Conservation (phyloP, 805 yeast genomes). For the Danielozyma ontarioensis region DNA sequence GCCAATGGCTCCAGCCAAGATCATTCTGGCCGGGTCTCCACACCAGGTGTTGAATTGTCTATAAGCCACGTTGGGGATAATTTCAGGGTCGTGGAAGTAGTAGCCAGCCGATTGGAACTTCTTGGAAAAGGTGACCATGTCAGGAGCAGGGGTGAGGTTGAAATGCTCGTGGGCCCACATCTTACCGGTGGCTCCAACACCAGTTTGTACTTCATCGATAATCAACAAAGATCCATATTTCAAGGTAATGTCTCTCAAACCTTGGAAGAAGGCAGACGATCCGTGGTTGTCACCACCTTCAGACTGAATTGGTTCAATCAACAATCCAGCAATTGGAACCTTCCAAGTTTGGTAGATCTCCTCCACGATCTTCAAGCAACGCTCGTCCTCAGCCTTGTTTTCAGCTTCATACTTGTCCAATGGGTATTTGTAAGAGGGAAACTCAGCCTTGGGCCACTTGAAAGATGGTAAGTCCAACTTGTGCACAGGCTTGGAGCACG, state of each 20-base stretch:
- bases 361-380: conserved; percentile 77
- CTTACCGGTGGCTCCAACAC: conserved; percentile 81
- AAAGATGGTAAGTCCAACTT: conserved; percentile 90
- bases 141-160: conserved; percentile 70
- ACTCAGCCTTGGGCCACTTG: conserved; percentile 95
- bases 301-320: conserved; percentile 88
- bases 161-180: conserved; percentile 90
- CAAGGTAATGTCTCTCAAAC: conserved; percentile 69
- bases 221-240: conserved; percentile 68
- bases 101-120: conserved; percentile 88
- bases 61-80: conserved; percentile 73
- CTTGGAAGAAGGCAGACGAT: conserved; percentile 72
- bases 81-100: conserved; percentile 69
- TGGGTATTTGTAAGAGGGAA: conserved; percentile 83
- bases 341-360: conserved; percentile 61
- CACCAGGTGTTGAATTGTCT: conserved; percentile 94
- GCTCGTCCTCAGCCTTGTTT: conserved; percentile 73
- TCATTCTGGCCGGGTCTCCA: conserved; percentile 81
- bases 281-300: conserved; percentile 94
- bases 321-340: conserved; percentile 79
- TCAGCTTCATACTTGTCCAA: conserved; percentile 57
- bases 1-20: conserved; percentile 70
- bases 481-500: conserved; percentile 93
- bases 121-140: conserved; percentile 81
- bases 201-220: conserved; percentile 87